A percentile compares a stretch with the other conserved stretches of the same genome.
These are phyloP conservation scores for Thermothelomyces thermophilus DNA, from an alignment of 2,329 filamentous ascomycete species.

Conservation along the genomic window DNA sequence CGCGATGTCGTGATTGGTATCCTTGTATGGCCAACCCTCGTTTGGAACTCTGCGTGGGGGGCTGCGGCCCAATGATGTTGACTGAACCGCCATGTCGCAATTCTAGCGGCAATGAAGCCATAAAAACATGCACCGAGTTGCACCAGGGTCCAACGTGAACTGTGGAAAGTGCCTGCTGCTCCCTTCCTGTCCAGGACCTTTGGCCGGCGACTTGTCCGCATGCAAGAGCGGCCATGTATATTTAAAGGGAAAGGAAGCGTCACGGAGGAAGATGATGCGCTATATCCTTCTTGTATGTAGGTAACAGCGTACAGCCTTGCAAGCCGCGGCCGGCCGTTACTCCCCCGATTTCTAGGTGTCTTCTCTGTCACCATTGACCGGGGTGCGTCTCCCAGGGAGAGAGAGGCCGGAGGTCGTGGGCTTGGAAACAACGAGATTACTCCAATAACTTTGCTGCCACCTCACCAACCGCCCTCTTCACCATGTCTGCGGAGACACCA, in stretches of 20 bases:
- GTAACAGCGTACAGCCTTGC: too few relatives aligned
- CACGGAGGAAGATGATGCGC: background rate
- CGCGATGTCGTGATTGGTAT: background rate
- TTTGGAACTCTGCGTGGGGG: background rate
- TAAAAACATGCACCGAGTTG: background rate
- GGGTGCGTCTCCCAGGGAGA: background rate
- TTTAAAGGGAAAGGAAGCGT: background rate
- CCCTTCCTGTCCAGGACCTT: too few relatives aligned
- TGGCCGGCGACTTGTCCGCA: too few relatives aligned
- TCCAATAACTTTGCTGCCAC: too few relatives aligned
- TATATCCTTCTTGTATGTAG: background rate
- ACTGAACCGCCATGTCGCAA: slow-evolving; percentile 6
- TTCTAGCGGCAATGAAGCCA: slow-evolving; percentile 10
- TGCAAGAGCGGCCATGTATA: too few relatives aligned
- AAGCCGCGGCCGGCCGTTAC: too few relatives aligned
- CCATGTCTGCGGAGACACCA: background rate
- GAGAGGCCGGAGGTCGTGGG: too few relatives aligned
- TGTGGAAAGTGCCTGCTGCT: background rate
- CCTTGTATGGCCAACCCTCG: background rate
- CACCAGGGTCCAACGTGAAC: background rate
- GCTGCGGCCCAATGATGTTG: slow-evolving; percentile 6
- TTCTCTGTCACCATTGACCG: background rate
- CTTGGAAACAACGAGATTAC: too few relatives aligned
- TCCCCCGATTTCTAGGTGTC: too few relatives aligned
- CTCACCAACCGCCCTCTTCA: too few relatives aligned